Evolutionary conservation across 441 rosid species (phyloP).

Genomic region (Croton setiger): DNA sequence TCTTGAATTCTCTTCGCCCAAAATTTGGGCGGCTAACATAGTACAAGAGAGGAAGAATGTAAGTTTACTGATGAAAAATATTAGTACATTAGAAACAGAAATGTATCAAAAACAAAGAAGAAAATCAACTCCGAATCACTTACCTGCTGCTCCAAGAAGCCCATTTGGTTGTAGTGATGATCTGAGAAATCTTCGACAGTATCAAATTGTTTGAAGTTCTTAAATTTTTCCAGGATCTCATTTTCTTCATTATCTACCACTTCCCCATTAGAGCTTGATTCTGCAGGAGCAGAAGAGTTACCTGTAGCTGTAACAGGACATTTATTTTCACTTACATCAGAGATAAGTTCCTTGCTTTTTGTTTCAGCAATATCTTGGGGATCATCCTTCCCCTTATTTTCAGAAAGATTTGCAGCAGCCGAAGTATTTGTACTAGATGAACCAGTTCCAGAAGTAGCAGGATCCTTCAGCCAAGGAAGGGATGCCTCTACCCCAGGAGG

Average conservation of each 20-base stretch:
- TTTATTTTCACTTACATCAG: conserved; percentile 17
- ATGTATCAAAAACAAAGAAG: neutral
- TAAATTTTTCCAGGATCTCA: conserved; percentile 18
- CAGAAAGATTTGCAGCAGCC: conserved; percentile 17
- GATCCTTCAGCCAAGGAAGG: conserved; percentile 42
- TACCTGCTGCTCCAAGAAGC: conserved; percentile 33
- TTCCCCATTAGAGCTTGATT: conserved; percentile 25
- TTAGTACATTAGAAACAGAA: neutral
- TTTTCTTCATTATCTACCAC: conserved; percentile 25
- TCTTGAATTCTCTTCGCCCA: conserved; percentile 56
- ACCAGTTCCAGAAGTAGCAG: conserved; percentile 22
- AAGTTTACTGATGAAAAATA: neutral
- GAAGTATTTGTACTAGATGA: conserved; percentile 20
- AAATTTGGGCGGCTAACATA: conserved; percentile 35
- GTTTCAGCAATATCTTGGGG: conserved; percentile 18
- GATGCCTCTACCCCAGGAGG: conserved; percentile 56
- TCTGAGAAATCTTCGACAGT: conserved; percentile 53
- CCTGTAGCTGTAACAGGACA: conserved; percentile 24
- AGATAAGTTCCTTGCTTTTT: conserved; percentile 15
- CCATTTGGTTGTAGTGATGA: conserved; percentile 39
- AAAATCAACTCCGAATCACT: conserved; percentile 7
- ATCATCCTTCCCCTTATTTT: conserved; percentile 16
- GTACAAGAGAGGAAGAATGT: neutral
- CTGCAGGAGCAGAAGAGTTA: conserved; percentile 26
- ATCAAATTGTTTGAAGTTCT: conserved; percentile 44